These are phyloP conservation scores for Acanthamoeba sp. DNA, from an alignment of 208 protist species.

Conservation along the genomic window DNA sequence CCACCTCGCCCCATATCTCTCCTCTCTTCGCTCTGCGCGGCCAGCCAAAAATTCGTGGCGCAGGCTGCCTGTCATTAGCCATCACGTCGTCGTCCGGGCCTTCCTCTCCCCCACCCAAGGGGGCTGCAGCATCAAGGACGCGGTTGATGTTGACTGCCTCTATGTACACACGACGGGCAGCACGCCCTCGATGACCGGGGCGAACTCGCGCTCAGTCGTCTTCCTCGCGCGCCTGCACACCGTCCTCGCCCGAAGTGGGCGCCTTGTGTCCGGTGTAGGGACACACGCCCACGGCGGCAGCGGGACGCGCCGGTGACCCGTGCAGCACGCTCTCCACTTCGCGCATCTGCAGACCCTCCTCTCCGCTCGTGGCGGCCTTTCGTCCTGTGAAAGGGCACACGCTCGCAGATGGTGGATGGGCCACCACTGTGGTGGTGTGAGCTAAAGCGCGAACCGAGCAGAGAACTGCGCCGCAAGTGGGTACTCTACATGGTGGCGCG, in stretches of 20 bases:
- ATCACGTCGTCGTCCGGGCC: too few species aligned
- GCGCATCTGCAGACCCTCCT: background rate
- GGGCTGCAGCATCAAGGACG: too few species aligned
- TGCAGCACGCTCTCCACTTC: too few species aligned
- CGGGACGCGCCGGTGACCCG: too few species aligned
- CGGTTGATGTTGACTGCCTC: too few species aligned
- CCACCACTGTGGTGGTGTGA: too few species aligned
- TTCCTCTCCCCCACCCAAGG: too few species aligned
- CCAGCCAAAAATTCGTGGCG: background rate
- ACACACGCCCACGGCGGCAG: background rate
- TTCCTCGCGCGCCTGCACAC: background rate
- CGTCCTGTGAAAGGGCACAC: background rate
- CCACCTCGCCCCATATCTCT: background rate
- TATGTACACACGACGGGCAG: too few species aligned
- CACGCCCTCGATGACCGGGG: too few species aligned
- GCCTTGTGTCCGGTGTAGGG: conserved; percentile 30
- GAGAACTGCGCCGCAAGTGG: too few species aligned
- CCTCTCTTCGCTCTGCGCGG: background rate
- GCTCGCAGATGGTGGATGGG: too few species aligned
- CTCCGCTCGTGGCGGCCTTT: background rate
- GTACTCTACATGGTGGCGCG: background rate
- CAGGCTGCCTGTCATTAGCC: too few species aligned
- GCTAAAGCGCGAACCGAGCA: background rate
- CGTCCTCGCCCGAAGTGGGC: background rate
- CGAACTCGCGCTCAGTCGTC: background rate